Evolutionary conservation across 2,329 filamentous ascomycete genomes (phyloP), one percentile per base, ranked within the genome.

Genomic region (Stemphylium beticola): DNA sequence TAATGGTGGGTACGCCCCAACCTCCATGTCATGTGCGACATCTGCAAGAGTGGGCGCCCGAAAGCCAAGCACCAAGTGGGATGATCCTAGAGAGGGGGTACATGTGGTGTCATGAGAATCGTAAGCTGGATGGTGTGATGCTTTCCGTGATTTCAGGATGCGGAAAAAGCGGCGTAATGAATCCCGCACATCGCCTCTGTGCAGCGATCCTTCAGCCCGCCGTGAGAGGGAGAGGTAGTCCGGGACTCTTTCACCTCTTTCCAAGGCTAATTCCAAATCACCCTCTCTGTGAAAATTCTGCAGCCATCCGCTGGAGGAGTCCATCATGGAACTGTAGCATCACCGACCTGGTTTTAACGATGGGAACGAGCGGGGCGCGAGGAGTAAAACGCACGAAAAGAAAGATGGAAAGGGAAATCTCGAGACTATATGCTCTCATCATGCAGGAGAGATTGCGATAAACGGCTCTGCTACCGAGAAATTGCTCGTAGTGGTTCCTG

Each of bases 401-500:
- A 31, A 24, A 11, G 18, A 24, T 18, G 26, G 22, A 43, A 12
- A 15, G 36, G 17, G 12, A 34, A 34, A 5, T 14, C 2, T 10
- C 8, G 11, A 17, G 22, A 22, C 11, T 26, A 40, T 22, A 14
- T 42, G 15, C 7, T 26, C 24, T 37, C 3, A 34, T 45, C 14
- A 15, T 17, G 47, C 31, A 41, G 22, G 36, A 14, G 32, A 32
- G 24, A 37, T 51, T 51, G 47, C 24, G 14, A 51, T 41, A 22
- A 15, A 24, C 48, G 24, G 29, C 20, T 46, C 24, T 17, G 36
- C 20, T 40, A 26, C 47, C 4, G 26, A 34, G n/a, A 33, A 36
- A 22, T 50, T 15, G 31, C 47, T 34, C 40, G 37, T 31, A 51
- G 47, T 45, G 47, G 47, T 36, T 41, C 47, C 32, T 22, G n/a